Evolutionary conservation across 768 basidiomycete species (phyloP), one percentile per base, ranked within the genome.

Genomic region (Leccinellum albellum): DNA sequence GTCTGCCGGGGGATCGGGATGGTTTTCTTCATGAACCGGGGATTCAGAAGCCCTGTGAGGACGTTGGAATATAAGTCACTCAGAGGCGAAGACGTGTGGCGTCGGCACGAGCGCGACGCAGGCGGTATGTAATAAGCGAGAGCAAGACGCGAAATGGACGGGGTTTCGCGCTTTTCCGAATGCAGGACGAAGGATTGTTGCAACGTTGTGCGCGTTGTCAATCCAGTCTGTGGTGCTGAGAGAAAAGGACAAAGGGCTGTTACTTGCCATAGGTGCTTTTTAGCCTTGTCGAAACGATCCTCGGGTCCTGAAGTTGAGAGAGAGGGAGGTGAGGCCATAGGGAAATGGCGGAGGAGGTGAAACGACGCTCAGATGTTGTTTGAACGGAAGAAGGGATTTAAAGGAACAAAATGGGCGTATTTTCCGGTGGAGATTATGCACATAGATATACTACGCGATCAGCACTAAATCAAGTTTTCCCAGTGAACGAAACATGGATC

Each of bases 371-470:
- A 53, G 51, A 56, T 61, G 23, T 60, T 52, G 61, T 59, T 63
- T 61, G 55, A 53, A 64, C 57, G 60, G 59, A 54, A 59, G 56
- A 54, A 57, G 65, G 66, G 58, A 64, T 70, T 70, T 71, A 73
- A 71, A 69, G 59, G 69, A 64, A 57, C 33, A 53, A 67, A 60
- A 57, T 51, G 64, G 63, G 55, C 53, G 50, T 57, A 59, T 66
- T 68, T 64, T 54, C 63, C 68, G 69, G 71, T 71, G 60, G 69
- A 70, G 67, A 71, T 73, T 73, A 65, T 72, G 66, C 65, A 72
- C 69, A 69, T 72, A 74, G 72, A 74, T 74, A 72, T 69, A 73
- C 69, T 71, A 74, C 71, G 71, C 64, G 71, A 72, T 74, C 71
- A 74, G 64, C 62, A 64, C 72, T 69, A 72, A 72, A 70, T 67